phyloP scores from a whole-genome alignment of 768 basidiomycete genomes.

The Phanerochaete sordida region DNA sequence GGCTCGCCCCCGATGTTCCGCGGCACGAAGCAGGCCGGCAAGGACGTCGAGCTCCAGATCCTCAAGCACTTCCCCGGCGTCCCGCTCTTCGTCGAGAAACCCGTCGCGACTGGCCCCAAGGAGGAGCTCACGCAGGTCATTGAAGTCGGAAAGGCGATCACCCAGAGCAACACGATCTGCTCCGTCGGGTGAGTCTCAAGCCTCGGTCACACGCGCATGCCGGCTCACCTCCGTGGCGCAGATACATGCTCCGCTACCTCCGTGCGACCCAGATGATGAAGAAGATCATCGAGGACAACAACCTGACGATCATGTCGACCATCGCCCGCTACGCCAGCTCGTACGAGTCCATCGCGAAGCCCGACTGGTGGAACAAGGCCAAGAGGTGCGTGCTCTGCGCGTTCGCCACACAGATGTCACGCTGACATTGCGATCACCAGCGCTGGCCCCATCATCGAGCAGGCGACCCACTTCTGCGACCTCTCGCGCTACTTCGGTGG shows the following conservation, averaged over 20 bases:
- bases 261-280: constrained; percentile 97
- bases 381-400: constrained; percentile 50
- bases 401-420: background rate
- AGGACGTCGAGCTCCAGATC: constrained; percentile 86
- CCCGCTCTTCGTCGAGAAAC: constrained; percentile 91
- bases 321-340: constrained; percentile 93
- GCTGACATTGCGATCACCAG: no score
- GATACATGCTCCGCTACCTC: constrained; percentile 93
- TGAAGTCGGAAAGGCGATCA: constrained; percentile 67
- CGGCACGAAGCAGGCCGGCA: constrained; percentile 68
- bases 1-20: constrained; percentile 95
- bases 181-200: constrained; percentile 73
- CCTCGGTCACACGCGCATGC: background rate
- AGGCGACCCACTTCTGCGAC: constrained; percentile 97
- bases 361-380: constrained; percentile 93
- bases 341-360: constrained; percentile 75
- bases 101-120: constrained; percentile 76
- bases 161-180: constrained; percentile 69
- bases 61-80: constrained; percentile 85
- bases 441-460: constrained; percentile 81
- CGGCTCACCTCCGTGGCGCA: constrained; percentile 22
- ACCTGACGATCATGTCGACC: constrained; percentile 93
- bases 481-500: constrained; percentile 97
- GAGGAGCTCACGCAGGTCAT: constrained; percentile 67
- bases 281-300: constrained; percentile 90